These are phyloP conservation scores for Calvatia gigantea DNA, from an alignment of 768 basidiomycete genomes.

Conservation along the genomic window DNA sequence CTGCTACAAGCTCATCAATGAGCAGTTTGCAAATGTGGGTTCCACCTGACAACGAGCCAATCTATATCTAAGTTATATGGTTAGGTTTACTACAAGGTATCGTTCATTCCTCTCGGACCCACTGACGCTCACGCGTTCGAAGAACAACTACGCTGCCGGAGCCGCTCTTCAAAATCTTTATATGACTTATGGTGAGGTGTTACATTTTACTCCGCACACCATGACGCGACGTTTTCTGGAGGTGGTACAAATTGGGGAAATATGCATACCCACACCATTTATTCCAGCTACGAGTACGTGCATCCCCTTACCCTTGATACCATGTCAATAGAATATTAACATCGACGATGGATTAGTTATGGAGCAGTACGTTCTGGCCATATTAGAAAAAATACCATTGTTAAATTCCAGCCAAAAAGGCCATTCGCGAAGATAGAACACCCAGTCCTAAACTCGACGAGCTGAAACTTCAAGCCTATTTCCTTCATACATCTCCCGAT, in stretches of 20 bases:
- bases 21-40: conserved; percentile 33
- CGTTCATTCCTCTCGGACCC: no score
- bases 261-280: conserved; percentile 32
- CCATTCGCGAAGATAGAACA: conserved; percentile 54
- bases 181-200: conserved; percentile 30
- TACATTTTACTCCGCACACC: background rate
- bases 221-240: conserved; percentile 3
- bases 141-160: conserved; percentile 35
- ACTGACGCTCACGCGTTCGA: background rate
- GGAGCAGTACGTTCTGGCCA: background rate
- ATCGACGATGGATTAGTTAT: background rate
- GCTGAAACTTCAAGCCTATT: conserved; percentile 61
- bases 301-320: background rate
- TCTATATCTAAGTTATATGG: background rate
- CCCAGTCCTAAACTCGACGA: conserved; percentile 57
- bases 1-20: conserved; percentile 32
- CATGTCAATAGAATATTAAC: background rate
- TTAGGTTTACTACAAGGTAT: conserved; percentile 8
- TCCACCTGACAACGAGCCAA: no score
- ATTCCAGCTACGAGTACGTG: conserved; percentile 35
- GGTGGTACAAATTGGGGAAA: conserved; percentile 38
- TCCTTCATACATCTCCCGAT: conserved; percentile 61
- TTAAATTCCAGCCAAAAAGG: conserved; percentile 17
- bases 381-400: conserved; percentile 25
- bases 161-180: conserved; percentile 31